phyloP scores from a whole-genome alignment of 768 basidiomycete species.

The Tulasnella sp. region DNA sequence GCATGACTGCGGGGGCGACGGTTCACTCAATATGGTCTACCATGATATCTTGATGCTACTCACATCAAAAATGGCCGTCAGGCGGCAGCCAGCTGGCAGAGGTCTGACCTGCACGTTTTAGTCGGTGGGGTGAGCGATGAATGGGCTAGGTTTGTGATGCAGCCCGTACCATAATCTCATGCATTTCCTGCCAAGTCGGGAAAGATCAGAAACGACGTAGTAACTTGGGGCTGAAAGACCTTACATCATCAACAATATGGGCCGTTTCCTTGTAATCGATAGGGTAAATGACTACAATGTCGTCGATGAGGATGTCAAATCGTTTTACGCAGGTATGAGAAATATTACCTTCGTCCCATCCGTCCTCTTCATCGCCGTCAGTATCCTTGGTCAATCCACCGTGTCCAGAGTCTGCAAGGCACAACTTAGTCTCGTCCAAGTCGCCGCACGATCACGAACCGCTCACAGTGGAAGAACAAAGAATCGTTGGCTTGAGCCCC shows the following conservation, averaged over 20 bases:
- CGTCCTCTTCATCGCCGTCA: conserved; percentile 84
- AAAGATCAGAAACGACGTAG: not conserved
- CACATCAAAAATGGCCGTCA: conserved; percentile 83
- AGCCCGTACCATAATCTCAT: conserved; percentile 64
- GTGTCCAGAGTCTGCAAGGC: conserved; percentile 77
- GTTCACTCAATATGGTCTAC: not conserved
- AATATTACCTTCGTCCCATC: conserved; percentile 71
- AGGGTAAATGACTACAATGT: conserved; percentile 76
- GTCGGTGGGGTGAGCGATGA: not conserved
- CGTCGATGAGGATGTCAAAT: conserved; percentile 11
- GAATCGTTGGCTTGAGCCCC: conserved; percentile 82
- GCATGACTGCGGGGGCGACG: conserved; percentile 58
- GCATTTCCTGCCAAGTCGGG: conserved; percentile 58
- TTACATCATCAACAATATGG: conserved; percentile 88
- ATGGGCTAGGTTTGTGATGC: not conserved
- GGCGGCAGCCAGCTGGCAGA: conserved; percentile 82
- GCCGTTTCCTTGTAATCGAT: conserved; percentile 70
- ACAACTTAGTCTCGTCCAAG: not conserved
- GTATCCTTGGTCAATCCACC: conserved; percentile 86
- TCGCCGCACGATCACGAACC: not conserved
- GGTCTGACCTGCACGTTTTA: conserved; percentile 50
- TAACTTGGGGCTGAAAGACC: conserved; percentile 40
- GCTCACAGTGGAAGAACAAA: conserved; percentile 83
- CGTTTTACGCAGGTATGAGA: not conserved
- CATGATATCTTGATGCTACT: conserved; percentile 40